Base-by-base conservation (phyloP, 805 yeast genomes). In the Candida boidinii region DNA sequence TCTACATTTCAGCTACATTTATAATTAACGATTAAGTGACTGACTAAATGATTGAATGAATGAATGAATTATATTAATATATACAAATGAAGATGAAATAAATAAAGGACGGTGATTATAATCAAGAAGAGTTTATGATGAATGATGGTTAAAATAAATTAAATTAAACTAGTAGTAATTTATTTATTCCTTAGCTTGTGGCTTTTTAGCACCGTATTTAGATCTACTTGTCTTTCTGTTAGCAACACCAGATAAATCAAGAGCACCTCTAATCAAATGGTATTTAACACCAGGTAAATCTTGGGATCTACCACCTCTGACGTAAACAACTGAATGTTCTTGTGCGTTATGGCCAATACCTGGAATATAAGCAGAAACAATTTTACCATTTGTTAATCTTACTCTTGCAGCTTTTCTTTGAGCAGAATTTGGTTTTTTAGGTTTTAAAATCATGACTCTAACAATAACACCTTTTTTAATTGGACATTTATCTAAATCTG, bases 271-370 rank as follows among this genome's bases (percentile, higher is more conserved):
- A 15, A 92, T 82, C 45, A 86, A 68, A 60, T 84, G 92, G 59
- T 92, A 92, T 56, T 86, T 88, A 30, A 92, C 96, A 72, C 99
- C 99, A 17, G 98, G 98, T 48, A 90, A 67, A 76, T 92, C 99
- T 54, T 88, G 96, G 33, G 85, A 85, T 70, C 96, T 78, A 12
- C 98, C 99, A n/a, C 99, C 99, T 60, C 98, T 76, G 4, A 92
- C 95, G 33, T 77, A 73, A 1, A 92, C 97, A 32, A 92, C 94
- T 51, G 94, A 84, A 62, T 92, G 99, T 58, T 92, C 99, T 64
- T 92, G 97, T 16, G 94, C 80, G 53, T 92, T 92, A 60, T 92
- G 98, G 15, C 99, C 98, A 54, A 92, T 96, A 35, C 99, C 99
- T 12, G 96, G 96, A 37, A 92, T 92, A 56, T 87, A 88, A 1